Base-by-base conservation (phyloP, 148 eudicot genomes). In the Agrostemma githago region DNA sequence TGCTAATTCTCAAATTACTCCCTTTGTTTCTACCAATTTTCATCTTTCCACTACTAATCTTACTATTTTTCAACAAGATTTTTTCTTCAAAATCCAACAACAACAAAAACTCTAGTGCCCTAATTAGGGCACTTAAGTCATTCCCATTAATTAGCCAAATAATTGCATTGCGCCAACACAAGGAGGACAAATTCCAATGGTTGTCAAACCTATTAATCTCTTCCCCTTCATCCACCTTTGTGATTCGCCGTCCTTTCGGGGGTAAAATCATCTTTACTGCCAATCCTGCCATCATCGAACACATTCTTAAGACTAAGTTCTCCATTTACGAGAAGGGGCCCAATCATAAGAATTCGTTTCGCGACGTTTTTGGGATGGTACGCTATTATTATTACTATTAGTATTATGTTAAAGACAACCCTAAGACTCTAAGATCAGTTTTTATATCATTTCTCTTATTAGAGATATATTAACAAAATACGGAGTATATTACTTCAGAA, bases 311-410 rank as follows among this genome's bases (percentile, higher is more conserved):
- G n/a, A n/a, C n/a, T n/a, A n/a, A n/a, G n/a, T n/a, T n/a, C n/a
- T n/a, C n/a, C n/a, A n/a, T n/a, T n/a, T n/a, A n/a, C n/a, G n/a
- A n/a, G n/a, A n/a, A n/a, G n/a, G n/a, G n/a, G n/a, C n/a, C n/a
- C n/a, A n/a, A n/a, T n/a, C 43, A 68, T 5, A 56, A 37, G 0
- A 16, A 17, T 1, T 17, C 38, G 5, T 38, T 77, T 3, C 3
- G 57, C 0, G 89, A 86, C 7, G 61, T 86, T 9, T 64, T 86
- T 3, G 86, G 89, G 71, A 79, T 17, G 86, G 86, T 34, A 83
- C n/a, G n/a, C n/a, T n/a, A n/a, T n/a, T n/a, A n/a, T n/a, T n/a
- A n/a, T n/a, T n/a, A n/a, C n/a, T n/a, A n/a, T n/a, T n/a, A n/a
- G n/a, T n/a, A n/a, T n/a, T n/a, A n/a, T n/a, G n/a, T n/a, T n/a